Evolutionary conservation across 768 basidiomycete species (phyloP).

Genomic region (Termitomyces sp.): DNA sequence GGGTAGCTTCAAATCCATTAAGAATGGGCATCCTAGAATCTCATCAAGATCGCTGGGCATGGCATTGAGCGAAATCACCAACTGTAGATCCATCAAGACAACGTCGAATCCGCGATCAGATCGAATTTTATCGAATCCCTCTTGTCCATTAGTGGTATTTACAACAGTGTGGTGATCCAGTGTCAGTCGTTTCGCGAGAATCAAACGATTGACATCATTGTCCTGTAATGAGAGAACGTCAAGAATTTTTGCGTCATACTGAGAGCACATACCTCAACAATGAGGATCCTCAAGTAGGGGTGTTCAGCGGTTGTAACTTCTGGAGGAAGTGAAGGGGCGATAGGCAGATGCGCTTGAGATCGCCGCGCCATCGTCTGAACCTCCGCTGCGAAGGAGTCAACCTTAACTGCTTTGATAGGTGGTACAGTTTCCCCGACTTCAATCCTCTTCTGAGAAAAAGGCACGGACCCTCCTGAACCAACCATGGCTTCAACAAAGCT

Average conservation of each 20-base stretch:
- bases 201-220: conserved; percentile 70
- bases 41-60: neutral
- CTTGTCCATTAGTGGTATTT: conserved; percentile 73
- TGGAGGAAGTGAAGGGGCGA: neutral
- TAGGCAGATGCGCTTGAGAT: neutral
- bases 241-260: neutral
- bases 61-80: conserved; percentile 21
- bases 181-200: conserved; percentile 66
- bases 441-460: neutral
- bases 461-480: conserved; percentile 21
- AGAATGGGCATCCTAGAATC: conserved; percentile 72
- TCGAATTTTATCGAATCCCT: conserved; percentile 60
- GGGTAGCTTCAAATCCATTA: conserved; percentile 69
- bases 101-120: conserved; percentile 64
- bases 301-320: conserved; percentile 3
- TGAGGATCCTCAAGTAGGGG: conserved; percentile 45
- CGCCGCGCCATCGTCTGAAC: conserved; percentile 13
- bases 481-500: conserved; percentile 50
- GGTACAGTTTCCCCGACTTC: conserved; percentile 28
- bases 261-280: conserved; percentile 57
- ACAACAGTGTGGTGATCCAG: conserved; percentile 66
- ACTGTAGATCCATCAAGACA: conserved; percentile 86
- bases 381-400: conserved; percentile 26
- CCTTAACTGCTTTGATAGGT: conserved; percentile 35
- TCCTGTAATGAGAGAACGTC: conserved; percentile 40